Conservation (phyloP, 805 yeast species). For the Yarrowia sp. region DNA sequence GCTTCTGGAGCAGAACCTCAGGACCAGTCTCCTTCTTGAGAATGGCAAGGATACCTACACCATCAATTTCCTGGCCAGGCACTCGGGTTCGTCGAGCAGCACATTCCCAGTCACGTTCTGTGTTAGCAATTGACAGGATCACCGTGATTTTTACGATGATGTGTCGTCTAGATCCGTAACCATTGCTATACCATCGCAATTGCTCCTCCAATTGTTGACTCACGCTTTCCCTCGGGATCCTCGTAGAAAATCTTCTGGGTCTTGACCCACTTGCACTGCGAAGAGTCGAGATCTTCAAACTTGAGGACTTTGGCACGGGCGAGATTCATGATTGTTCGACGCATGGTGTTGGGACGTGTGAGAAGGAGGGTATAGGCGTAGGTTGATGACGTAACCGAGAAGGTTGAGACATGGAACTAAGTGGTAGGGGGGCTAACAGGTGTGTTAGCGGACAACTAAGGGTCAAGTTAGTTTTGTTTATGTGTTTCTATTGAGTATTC, state of each 20-base stretch:
- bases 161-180: too few species aligned
- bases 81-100: constrained; percentile 81
- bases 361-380: neutral
- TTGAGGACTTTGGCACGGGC: constrained; percentile 47
- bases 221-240: constrained; percentile 70
- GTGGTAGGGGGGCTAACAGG: too few species aligned
- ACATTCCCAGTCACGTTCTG: constrained; percentile 84
- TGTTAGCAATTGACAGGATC: neutral
- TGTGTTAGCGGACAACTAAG: too few species aligned
- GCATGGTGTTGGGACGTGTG: constrained; percentile 19
- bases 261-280: constrained; percentile 71
- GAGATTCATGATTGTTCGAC: constrained; percentile 41
- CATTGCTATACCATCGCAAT: too few species aligned
- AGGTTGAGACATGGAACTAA: too few species aligned
- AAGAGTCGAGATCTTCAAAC: constrained; percentile 42
- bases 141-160: too few species aligned
- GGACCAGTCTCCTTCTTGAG: constrained; percentile 58
- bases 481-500: too few species aligned
- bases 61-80: constrained; percentile 71
- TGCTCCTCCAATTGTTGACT: neutral
- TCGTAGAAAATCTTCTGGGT: constrained; percentile 68
- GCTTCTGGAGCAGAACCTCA: constrained; percentile 76
- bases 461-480: too few species aligned
- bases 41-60: constrained; percentile 83
- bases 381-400: constrained; percentile 10